These are phyloP conservation scores for Linderina pennispora DNA, from an alignment of 192 early-diverging fungal genomes.

Conservation along the genomic window DNA sequence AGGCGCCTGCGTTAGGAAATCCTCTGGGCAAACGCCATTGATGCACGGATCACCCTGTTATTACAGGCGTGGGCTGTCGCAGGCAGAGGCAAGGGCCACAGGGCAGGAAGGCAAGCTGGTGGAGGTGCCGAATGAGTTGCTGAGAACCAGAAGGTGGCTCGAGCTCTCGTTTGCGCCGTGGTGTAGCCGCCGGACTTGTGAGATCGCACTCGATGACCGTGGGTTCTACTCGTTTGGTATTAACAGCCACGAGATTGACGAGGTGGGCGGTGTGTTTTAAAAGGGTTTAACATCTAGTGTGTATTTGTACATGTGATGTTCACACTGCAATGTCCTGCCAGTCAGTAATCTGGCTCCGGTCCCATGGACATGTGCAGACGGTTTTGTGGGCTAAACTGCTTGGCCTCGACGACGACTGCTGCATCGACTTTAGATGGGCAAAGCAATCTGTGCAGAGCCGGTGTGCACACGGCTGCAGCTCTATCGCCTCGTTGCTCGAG, in stretches of 20 bases:
- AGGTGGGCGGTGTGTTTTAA: too few species aligned
- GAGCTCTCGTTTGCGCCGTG: slow-evolving; percentile 35
- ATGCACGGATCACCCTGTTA: slow-evolving; percentile 57
- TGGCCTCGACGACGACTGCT: slow-evolving; percentile 13
- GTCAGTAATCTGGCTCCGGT: slow-evolving; percentile 9
- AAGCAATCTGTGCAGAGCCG: slow-evolving; percentile 26
- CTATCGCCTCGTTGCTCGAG: slow-evolving; percentile 17
- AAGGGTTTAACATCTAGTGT: background rate
- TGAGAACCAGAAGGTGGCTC: slow-evolving; percentile 30
- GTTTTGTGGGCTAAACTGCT: background rate
- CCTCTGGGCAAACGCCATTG: slow-evolving; percentile 69
- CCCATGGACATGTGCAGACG: slow-evolving; percentile 30
- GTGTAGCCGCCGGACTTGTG: slow-evolving; percentile 26
- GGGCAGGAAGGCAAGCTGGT: background rate
- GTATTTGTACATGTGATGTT: slow-evolving; percentile 2
- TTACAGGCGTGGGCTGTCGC: slow-evolving; percentile 22
- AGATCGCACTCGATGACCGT: slow-evolving; percentile 19
- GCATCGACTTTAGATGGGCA: slow-evolving; percentile 11
- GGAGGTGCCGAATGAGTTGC: slow-evolving; percentile 6
- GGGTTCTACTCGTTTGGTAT: too few species aligned
- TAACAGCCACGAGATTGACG: too few species aligned
- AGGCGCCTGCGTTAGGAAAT: slow-evolving; percentile 67
- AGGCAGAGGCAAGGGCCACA: slow-evolving; percentile 1
- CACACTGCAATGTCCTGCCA: too few species aligned
- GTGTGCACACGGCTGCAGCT: slow-evolving; percentile 30